Percentiles rank a stretch among this genome's conserved stretches.
Evolutionary conservation across 495 filamentous ascomycete genomes (phyloP).

Genomic region (Penicillium canariense): DNA sequence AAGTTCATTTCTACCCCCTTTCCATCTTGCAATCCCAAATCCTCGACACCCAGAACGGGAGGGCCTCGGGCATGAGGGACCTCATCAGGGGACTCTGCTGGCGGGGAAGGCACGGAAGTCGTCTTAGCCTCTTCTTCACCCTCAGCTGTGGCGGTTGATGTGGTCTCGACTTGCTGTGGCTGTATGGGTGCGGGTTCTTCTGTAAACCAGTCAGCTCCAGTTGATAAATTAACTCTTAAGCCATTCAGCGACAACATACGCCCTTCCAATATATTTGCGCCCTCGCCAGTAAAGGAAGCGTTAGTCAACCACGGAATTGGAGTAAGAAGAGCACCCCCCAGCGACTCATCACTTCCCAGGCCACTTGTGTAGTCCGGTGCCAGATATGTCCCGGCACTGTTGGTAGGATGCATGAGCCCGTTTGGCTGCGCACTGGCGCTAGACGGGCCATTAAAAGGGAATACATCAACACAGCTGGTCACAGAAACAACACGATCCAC

Average conservation of each 20-base stretch:
- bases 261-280: constrained; percentile 19
- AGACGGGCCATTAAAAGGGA: constrained; percentile 70
- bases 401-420: constrained; percentile 35
- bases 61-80: constrained; percentile 79
- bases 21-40: constrained; percentile 77
- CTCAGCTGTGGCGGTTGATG: constrained; percentile 23
- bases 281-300: constrained; percentile 33
- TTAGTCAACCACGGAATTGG: constrained; percentile 84
- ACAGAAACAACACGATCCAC: constrained; percentile 90
- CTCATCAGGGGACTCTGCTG: constrained; percentile 48
- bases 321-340: constrained; percentile 89
- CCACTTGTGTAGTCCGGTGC: constrained; percentile 31
- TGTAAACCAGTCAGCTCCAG: constrained; percentile 10
- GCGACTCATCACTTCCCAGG: constrained; percentile 78
- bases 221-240: neutral
- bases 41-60: constrained; percentile 76
- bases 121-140: constrained; percentile 32
- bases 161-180: constrained; percentile 15
- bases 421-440: constrained; percentile 48
- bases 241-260: constrained; percentile 30
- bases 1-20: constrained; percentile 46
- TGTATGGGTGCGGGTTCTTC: constrained; percentile 21
- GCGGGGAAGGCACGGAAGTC: constrained; percentile 16
- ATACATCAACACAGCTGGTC: constrained; percentile 74
- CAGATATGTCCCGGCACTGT: constrained; percentile 26